phyloP scores from a whole-genome alignment of 768 basidiomycete species.

The Boletus speciosus region DNA sequence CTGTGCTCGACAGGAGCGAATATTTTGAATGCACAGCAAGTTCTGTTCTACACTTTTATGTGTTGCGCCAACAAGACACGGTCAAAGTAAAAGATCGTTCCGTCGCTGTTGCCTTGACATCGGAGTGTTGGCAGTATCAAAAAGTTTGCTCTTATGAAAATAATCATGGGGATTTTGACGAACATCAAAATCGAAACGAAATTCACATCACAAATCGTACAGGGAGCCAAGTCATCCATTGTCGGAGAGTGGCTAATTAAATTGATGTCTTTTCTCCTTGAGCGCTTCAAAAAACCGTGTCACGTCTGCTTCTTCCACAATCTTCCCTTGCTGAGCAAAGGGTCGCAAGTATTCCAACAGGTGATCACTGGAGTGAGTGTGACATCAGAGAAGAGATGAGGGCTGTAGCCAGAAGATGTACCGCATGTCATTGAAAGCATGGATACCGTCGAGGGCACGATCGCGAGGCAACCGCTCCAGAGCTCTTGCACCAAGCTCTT shows the following conservation, averaged over 20 bases:
- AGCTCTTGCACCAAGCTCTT: conserved; percentile 81
- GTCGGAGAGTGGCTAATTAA: background rate
- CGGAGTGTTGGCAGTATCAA: too few relatives aligned
- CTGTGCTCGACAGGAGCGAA: too few relatives aligned
- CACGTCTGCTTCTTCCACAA: conserved; percentile 72
- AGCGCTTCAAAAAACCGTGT: conserved; percentile 60
- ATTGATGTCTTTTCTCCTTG: conserved; percentile 28
- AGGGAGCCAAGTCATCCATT: background rate
- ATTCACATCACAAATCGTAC: background rate
- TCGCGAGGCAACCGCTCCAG: conserved; percentile 72
- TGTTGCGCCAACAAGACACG: too few relatives aligned
- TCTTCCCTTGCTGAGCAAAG: conserved; percentile 73
- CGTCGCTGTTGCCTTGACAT: too few relatives aligned
- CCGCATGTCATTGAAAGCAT: conserved; percentile 83
- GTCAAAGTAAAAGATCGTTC: too few relatives aligned
- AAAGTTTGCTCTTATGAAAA: too few relatives aligned
- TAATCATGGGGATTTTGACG: background rate
- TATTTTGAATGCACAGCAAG: too few relatives aligned
- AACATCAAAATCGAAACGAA: background rate
- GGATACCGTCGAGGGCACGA: conserved; percentile 77
- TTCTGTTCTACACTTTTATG: too few relatives aligned
- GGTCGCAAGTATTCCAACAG: conserved; percentile 70
- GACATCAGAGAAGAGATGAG: background rate
- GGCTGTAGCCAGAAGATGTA: conserved; percentile 30
- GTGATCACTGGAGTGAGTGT: conserved; percentile 50